A percentile compares a stretch with the other conserved stretches of the same genome.
Evolutionary conservation across 1,284 basidiomycete genomes (phyloP).

Genomic region (Erythrobasidium hasegawianum): DNA sequence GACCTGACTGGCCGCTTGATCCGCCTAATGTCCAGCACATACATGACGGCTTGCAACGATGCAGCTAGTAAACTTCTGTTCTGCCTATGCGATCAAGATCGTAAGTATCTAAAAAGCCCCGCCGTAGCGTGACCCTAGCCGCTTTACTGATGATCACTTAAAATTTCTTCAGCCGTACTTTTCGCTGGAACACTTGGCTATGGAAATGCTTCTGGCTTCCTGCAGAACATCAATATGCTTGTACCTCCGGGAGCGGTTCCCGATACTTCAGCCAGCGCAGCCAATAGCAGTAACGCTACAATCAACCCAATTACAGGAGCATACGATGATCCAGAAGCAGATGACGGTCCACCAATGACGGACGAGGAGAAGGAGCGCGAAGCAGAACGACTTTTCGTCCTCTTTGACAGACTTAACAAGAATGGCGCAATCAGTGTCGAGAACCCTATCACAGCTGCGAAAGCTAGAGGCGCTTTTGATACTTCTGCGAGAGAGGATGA

Average conservation of each 20-base stretch:
- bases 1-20: slow-evolving; percentile 73
- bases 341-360: slow-evolving; percentile 61
- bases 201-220: slow-evolving; percentile 84
- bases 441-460: slow-evolving; percentile 43
- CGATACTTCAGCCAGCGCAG: neutral
- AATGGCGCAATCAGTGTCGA: slow-evolving; percentile 52
- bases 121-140: neutral
- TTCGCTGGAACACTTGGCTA: slow-evolving; percentile 76
- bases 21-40: slow-evolving; percentile 68
- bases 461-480: slow-evolving; percentile 39
- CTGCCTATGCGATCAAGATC: slow-evolving; percentile 70
- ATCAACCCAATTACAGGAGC: slow-evolving; percentile 79
- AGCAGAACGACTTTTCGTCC: slow-evolving; percentile 78
- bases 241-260: slow-evolving; percentile 45
- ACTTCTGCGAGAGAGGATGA: slow-evolving; percentile 50
- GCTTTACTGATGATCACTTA: neutral
- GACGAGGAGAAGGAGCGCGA: slow-evolving; percentile 88
- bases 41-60: slow-evolving; percentile 66
- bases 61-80: slow-evolving; percentile 80
- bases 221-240: slow-evolving; percentile 81
- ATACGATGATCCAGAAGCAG: slow-evolving; percentile 49
- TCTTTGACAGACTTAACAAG: slow-evolving; percentile 80
- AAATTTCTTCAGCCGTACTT: slow-evolving; percentile 57
- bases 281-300: slow-evolving; percentile 8
- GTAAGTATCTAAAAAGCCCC: slow-evolving; percentile 53